phyloP scores from a whole-genome alignment of 805 yeast species.

The Scheffersomyces lignosus region DNA sequence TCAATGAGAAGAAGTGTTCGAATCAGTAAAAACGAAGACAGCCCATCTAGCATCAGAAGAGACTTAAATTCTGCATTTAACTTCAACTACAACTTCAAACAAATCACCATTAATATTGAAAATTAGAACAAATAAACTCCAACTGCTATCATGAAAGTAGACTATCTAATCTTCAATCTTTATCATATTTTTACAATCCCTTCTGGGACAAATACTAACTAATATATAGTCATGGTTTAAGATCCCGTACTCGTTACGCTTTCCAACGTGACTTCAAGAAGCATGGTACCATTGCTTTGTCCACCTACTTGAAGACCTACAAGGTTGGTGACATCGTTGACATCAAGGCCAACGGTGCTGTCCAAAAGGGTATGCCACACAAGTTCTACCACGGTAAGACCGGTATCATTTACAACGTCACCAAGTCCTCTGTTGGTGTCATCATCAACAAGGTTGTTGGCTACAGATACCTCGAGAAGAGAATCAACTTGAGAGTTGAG shows the following conservation, averaged over 20 bases:
- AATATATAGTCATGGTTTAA: conserved; percentile 80
- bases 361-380: conserved; percentile 99
- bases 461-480: conserved; percentile 98
- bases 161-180: too few relatives aligned
- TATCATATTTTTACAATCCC: too few relatives aligned
- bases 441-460: conserved; percentile 98
- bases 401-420: conserved; percentile 98
- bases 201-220: too few relatives aligned
- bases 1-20: too few relatives aligned
- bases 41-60: too few relatives aligned
- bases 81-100: too few relatives aligned
- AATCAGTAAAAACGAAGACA: too few relatives aligned
- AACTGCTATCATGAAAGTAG: too few relatives aligned
- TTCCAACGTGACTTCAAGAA: conserved; percentile 99
- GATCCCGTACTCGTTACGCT: conserved; percentile 99
- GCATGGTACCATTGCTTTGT: conserved; percentile 92
- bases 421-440: conserved; percentile 98
- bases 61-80: too few relatives aligned
- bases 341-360: conserved; percentile 98
- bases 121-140: too few relatives aligned
- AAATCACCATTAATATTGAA: too few relatives aligned
- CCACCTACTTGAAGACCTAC: conserved; percentile 97
- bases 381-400: conserved; percentile 99
- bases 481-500: conserved; percentile 97
- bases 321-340: conserved; percentile 99